Base-by-base conservation (phyloP, 129 eudicot genomes). In the Calendula officinalis region DNA sequence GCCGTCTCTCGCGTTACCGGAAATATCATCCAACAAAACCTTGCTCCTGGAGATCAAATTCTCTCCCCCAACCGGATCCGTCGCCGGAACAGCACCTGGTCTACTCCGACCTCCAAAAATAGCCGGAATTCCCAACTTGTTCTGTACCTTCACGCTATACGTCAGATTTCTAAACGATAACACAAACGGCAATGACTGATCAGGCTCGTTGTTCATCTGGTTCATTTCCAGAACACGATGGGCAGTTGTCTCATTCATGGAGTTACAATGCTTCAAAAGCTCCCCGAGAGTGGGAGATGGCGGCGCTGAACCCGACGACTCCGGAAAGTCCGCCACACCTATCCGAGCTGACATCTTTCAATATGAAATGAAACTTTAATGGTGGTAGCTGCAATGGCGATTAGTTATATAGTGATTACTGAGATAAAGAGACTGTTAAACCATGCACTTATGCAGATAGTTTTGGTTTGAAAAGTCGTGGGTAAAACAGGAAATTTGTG, bases 1-100 rank as follows among this genome's bases (percentile, higher is more conserved):
- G 0, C 98, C 98, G 9, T 92, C 96, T 30, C 87, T 68, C 2
- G 98, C 95, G 34, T 70, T 79, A 16, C 98, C 98, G 11, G 98
- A 83, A 56, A 92, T 85, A 9, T 92, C 95, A 13, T 88, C 80
- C 48, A 92, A 76, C 13, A 92, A 70, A 6, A 80, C 78, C 51
- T 92, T 92, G 0, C 72, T 75, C 13, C 37, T 66, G 5, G 87
- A 53, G 42, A 78, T 32, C 51, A 68, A 5, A n/a, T 70, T 72
- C 51, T 83, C 91, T 2, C 70, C 76, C 0, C 80, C 33, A 6
- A 71, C 58, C 4, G 71, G 62, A 30, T 76, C 80, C n/a, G 70
- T 59, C 34, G 80, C 73, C 40, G 83, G 62, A 5, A 77, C 70
- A 5, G 60, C 60, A 1, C 15, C 69, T 0, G 10, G 51, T 7